phyloP scores from a whole-genome alignment of 257 asterid genomes.

The Primulina eburnea region DNA sequence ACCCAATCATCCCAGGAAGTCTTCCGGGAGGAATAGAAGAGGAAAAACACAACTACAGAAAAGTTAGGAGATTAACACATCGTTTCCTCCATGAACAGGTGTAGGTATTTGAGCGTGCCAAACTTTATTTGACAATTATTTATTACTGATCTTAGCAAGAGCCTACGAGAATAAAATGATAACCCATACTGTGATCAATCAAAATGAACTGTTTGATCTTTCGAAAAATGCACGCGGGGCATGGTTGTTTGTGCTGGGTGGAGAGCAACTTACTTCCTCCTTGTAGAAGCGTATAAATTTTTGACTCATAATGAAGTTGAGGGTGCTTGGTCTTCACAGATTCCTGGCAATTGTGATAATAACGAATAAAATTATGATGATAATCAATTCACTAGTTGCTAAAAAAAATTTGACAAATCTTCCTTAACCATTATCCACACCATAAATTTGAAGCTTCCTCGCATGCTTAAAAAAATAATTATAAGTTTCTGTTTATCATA shows the following conservation, averaged over 20 bases:
- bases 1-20: conserved; percentile 10
- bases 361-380: conserved; percentile 11
- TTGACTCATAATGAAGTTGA: conserved; percentile 93
- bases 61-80: conserved; percentile 1
- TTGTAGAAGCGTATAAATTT: conserved; percentile 82
- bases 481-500: not conserved
- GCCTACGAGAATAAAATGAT: not conserved
- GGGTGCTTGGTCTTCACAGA: conserved; percentile 89
- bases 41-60: conserved; percentile 1
- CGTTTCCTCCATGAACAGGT: conserved; percentile 13
- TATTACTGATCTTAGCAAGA: conserved; percentile 1
- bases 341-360: conserved; percentile 51
- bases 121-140: not conserved
- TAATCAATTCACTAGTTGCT: not conserved
- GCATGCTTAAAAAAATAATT: too few relatives aligned
- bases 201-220: conserved; percentile 11
- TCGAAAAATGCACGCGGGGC: not conserved
- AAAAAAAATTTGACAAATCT: not conserved
- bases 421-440: not conserved
- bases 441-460: not conserved
- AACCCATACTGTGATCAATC: conserved; percentile 10
- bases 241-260: not conserved
- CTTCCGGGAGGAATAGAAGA: not conserved
- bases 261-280: conserved; percentile 77
- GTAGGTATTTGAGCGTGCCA: not conserved